Conservation (phyloP, 73 alveolate species). For the Paramecium tetraurelia region DNA sequence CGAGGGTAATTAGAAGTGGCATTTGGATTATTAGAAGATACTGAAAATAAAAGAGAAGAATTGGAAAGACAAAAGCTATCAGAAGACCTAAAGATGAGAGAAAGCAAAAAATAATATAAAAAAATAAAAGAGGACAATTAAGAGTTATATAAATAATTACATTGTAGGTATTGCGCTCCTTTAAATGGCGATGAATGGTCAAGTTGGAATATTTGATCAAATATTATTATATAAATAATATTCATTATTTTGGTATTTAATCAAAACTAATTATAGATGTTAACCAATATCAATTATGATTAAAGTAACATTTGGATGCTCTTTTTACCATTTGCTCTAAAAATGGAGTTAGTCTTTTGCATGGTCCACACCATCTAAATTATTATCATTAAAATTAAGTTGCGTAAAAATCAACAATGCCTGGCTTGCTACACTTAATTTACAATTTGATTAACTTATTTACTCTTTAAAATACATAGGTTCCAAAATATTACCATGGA, state of each 20-base stretch:
- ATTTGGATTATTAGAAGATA: conserved; percentile 55
- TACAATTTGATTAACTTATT: too few species aligned
- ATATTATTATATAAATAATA: neutral
- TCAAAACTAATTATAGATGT: conserved; percentile 61
- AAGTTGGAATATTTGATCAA: conserved; percentile 39
- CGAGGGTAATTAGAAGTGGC: conserved; percentile 59
- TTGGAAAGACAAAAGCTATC: neutral
- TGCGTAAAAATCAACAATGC: conserved; percentile 72
- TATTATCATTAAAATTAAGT: conserved; percentile 1
- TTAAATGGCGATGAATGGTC: conserved; percentile 21
- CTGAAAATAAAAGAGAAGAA: conserved; percentile 58
- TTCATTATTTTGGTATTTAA: neutral
- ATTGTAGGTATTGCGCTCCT: conserved; percentile 11
- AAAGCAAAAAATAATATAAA: neutral
- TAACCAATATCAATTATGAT: conserved; percentile 71
- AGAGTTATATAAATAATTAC: neutral
- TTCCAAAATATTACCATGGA: too few species aligned
- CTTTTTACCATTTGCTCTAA: conserved; percentile 66
- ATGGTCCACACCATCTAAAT: conserved; percentile 77
- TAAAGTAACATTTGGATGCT: conserved; percentile 37
- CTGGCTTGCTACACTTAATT: conserved; percentile 66
- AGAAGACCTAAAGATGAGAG: conserved; percentile 37
- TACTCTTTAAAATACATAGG: too few species aligned
- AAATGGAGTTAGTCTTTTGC: conserved; percentile 71
- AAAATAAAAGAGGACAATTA: neutral